phyloP scores from a whole-genome alignment of 495 filamentous ascomycete species.

The Tuber brumale region DNA sequence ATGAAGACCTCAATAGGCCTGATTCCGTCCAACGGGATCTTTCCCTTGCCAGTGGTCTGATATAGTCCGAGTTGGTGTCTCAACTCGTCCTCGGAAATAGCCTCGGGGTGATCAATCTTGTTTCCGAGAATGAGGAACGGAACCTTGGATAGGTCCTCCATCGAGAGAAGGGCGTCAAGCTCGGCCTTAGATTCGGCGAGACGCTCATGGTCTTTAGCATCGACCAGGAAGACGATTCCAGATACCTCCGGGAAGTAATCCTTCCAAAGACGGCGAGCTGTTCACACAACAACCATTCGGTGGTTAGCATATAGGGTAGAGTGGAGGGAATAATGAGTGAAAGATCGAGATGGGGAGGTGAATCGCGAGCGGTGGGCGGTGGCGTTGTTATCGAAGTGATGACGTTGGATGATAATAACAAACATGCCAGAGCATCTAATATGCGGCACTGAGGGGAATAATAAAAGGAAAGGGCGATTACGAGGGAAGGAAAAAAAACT shows the following conservation, averaged over 20 bases:
- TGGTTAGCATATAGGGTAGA: neutral
- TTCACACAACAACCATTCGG: neutral
- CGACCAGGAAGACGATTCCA: conserved; percentile 95
- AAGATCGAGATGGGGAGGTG: neutral
- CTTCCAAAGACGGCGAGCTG: conserved; percentile 93
- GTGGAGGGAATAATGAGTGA: neutral
- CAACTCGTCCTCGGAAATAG: conserved; percentile 89
- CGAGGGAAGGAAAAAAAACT: conserved; percentile 12
- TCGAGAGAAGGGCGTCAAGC: conserved; percentile 84
- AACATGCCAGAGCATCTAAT: neutral
- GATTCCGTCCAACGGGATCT: conserved; percentile 88
- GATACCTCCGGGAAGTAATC: conserved; percentile 98
- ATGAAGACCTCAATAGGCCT: conserved; percentile 97
- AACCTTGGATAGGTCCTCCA: conserved; percentile 89
- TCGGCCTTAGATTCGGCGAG: conserved; percentile 91
- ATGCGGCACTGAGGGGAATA: neutral
- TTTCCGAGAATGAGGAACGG: conserved; percentile 94
- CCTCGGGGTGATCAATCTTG: conserved; percentile 97
- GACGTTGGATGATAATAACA: neutral
- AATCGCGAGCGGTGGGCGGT: neutral
- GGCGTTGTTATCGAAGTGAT: neutral
- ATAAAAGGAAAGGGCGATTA: neutral
- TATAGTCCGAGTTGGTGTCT: conserved; percentile 83
- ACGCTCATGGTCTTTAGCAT: conserved; percentile 92
- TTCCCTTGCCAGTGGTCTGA: conserved; percentile 97